These are phyloP conservation scores for Lodderomyces metapsilosis DNA, from an alignment of 1,139 yeast genomes.

Conservation along the genomic window DNA sequence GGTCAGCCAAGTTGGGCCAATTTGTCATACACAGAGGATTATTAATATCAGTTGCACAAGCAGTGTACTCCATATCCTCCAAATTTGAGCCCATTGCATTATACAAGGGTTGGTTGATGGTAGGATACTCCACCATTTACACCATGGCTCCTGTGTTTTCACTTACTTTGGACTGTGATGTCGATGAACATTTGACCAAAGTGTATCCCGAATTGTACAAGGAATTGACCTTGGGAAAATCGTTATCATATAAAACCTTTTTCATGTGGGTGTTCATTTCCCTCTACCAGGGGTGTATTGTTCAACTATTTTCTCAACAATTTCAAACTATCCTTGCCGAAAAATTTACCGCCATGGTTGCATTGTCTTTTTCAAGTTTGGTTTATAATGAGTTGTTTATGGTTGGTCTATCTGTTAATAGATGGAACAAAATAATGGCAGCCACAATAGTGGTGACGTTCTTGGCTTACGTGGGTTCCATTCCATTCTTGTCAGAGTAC, in stretches of 20 bases:
- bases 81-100: constrained; percentile 90
- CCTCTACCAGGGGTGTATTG: constrained; percentile 78
- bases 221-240: constrained; percentile 84
- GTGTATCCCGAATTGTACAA: constrained; percentile 93
- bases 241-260: constrained; percentile 83
- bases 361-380: constrained; percentile 77
- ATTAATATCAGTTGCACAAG: constrained; percentile 93
- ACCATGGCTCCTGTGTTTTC: constrained; percentile 99
- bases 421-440: constrained; percentile 83
- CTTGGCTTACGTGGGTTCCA: constrained; percentile 62
- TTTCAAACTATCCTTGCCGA: constrained; percentile 61
- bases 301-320: constrained; percentile 77
- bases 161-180: constrained; percentile 85
- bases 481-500: constrained; percentile 84
- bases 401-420: constrained; percentile 90
- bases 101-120: constrained; percentile 96
- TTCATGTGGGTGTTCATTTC: constrained; percentile 90
- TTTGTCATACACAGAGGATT: constrained; percentile 96
- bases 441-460: constrained; percentile 71
- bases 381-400: constrained; percentile 83
- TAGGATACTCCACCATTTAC: constrained; percentile 94
- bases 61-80: constrained; percentile 84
- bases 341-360: constrained; percentile 73
- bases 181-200: constrained; percentile 84
- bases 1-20: constrained; percentile 93